Conservation (phyloP, 306 rosid genomes). For the Glycine soja region DNA sequence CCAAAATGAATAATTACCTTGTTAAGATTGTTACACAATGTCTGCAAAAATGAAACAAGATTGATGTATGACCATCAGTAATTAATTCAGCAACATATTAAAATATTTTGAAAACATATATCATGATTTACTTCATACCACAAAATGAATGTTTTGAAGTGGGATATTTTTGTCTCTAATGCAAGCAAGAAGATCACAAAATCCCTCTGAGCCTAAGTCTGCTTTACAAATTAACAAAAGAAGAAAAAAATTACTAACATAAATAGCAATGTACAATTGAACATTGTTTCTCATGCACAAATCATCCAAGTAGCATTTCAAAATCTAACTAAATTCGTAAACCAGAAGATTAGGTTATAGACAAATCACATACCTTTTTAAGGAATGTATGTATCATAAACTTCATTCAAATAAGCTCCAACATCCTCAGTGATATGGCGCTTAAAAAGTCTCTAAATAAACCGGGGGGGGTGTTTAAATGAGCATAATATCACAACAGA, state of each 20-base stretch:
- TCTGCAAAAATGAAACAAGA: constrained; percentile 60
- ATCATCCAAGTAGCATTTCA: constrained; percentile 25
- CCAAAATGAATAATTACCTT: constrained; percentile 67
- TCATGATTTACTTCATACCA: constrained; percentile 63
- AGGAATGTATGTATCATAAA: constrained; percentile 77
- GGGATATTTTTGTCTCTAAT: constrained; percentile 81
- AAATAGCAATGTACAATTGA: background rate
- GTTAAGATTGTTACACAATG: constrained; percentile 91
- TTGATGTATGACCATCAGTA: constrained; percentile 32
- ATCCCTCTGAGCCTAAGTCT: constrained; percentile 93
- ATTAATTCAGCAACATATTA: constrained; percentile 34
- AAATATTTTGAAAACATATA: constrained; percentile 21
- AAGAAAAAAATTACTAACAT: constrained; percentile 11
- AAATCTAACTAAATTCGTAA: constrained; percentile 15
- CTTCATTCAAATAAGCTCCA: constrained; percentile 87
- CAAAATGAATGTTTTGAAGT: constrained; percentile 93
- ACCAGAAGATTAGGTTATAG: background rate
- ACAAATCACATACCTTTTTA: constrained; percentile 64
- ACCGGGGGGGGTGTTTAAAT: constrained; percentile 38
- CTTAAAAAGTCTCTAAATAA: constrained; percentile 86
- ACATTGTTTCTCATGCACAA: constrained; percentile 37
- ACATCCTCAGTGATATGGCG: constrained; percentile 88
- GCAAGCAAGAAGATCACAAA: constrained; percentile 91
- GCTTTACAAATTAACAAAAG: constrained; percentile 42
- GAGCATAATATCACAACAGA: constrained; percentile 21